These are phyloP conservation scores for Venturia pyrina DNA, from an alignment of 2,329 filamentous ascomycete genomes.

Conservation along the genomic window DNA sequence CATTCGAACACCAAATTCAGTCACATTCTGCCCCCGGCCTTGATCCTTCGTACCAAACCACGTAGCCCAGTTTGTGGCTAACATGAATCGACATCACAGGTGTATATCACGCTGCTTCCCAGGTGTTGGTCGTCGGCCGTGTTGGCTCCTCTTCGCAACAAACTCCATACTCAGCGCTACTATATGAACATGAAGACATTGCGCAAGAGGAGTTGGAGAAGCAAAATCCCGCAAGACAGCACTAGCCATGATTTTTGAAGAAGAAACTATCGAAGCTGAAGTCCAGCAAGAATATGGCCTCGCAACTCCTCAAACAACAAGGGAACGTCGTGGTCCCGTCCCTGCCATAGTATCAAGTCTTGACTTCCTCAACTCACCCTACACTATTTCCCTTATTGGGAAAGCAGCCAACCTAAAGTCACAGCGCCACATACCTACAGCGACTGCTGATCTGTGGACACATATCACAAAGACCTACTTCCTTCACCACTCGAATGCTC, in stretches of 20 bases:
- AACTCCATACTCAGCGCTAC: background rate
- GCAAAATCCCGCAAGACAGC: background rate
- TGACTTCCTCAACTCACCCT: background rate
- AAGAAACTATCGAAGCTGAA: background rate
- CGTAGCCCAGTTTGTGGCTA: background rate
- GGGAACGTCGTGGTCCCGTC: background rate
- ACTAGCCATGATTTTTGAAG: background rate
- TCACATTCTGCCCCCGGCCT: background rate
- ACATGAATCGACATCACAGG: background rate
- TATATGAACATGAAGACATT: background rate
- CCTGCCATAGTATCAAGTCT: slow-evolving; percentile 1
- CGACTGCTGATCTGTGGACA: background rate
- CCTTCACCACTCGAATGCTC: background rate
- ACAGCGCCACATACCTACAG: background rate
- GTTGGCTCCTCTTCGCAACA: background rate
- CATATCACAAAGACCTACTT: background rate
- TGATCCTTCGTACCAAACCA: background rate
- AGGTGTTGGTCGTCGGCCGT: background rate
- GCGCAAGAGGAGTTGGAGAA: background rate
- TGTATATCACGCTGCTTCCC: background rate
- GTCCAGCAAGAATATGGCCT: background rate
- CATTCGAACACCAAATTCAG: background rate
- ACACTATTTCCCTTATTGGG: background rate
- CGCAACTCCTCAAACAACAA: background rate
- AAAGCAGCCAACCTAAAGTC: background rate